These are phyloP conservation scores for Fusarium udum DNA, from an alignment of 2,329 filamentous ascomycete genomes.

Conservation along the genomic window DNA sequence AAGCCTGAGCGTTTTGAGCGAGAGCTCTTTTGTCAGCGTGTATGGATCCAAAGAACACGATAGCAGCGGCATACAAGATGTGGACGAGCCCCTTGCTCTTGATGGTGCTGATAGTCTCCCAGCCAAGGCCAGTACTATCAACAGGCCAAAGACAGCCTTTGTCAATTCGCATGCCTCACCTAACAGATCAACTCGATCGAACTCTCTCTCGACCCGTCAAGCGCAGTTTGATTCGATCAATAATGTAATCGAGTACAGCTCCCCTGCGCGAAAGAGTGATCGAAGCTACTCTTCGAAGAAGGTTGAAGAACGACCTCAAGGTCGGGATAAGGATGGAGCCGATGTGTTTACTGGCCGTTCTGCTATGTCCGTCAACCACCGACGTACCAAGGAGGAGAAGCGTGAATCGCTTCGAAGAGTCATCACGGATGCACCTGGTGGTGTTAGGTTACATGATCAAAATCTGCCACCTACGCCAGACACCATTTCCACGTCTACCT, in stretches of 20 bases:
- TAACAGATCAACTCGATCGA: slow-evolving; percentile 37
- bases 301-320: slow-evolving; percentile 46
- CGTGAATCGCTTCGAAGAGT: slow-evolving; percentile 59
- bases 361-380: slow-evolving; percentile 31
- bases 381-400: slow-evolving; percentile 57
- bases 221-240: slow-evolving; percentile 57
- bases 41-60: slow-evolving; percentile 61
- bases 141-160: slow-evolving; percentile 37
- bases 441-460: slow-evolving; percentile 54
- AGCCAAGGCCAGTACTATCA: slow-evolving; percentile 27
- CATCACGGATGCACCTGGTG: slow-evolving; percentile 56
- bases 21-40: slow-evolving; percentile 73
- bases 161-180: slow-evolving; percentile 15
- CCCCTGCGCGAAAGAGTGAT: slow-evolving; percentile 62
- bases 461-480: slow-evolving; percentile 67
- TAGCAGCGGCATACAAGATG: slow-evolving; percentile 35
- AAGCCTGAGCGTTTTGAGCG: slow-evolving; percentile 70
- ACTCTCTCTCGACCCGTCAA: slow-evolving; percentile 46
- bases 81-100: slow-evolving; percentile 46
- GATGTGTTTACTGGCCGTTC: slow-evolving; percentile 25
- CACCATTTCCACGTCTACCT: slow-evolving; percentile 66
- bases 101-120: slow-evolving; percentile 40
- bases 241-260: slow-evolving; percentile 56
- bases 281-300: slow-evolving; percentile 43
- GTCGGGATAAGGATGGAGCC: slow-evolving; percentile 38